Percentiles rank a stretch among this genome's conserved stretches.
phyloP scores from a whole-genome alignment of 2,329 filamentous ascomycete genomes.

The Xylariaceae sp. region DNA sequence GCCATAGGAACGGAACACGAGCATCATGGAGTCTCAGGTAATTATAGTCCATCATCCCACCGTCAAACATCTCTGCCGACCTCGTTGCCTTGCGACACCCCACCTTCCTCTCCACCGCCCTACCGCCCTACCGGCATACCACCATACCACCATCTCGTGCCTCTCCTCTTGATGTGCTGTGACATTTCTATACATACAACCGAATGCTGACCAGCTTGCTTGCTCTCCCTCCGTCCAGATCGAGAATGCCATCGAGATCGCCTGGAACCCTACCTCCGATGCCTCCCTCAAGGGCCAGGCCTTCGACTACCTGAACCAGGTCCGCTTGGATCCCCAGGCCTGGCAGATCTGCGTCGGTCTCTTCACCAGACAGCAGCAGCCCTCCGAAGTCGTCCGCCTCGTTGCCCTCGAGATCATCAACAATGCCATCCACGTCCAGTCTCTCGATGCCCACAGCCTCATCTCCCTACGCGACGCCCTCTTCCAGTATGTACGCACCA shows the following conservation, averaged over 20 bases:
- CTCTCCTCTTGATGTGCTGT: no score
- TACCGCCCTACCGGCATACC: slow-evolving; percentile 23
- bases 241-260: slow-evolving; percentile 92
- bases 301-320: slow-evolving; percentile 72
- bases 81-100: slow-evolving; percentile 3
- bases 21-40: slow-evolving; percentile 46
- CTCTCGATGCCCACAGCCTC: slow-evolving; percentile 69
- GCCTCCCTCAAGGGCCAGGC: slow-evolving; percentile 75
- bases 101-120: slow-evolving; percentile 27
- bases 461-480: slow-evolving; percentile 75
- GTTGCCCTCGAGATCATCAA: slow-evolving; percentile 91
- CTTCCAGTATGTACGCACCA: slow-evolving; percentile 73
- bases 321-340: slow-evolving; percentile 76
- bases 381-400: slow-evolving; percentile 80
- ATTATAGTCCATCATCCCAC: slow-evolving; percentile 9
- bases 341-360: slow-evolving; percentile 88
- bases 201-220: slow-evolving; percentile 5
- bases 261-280: slow-evolving; percentile 76
- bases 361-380: slow-evolving; percentile 73
- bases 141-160: neutral
- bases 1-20: slow-evolving; percentile 24
- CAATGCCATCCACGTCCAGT: slow-evolving; percentile 77
- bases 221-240: slow-evolving; percentile 51
- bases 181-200: no score
- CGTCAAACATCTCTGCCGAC: slow-evolving; percentile 11